These are phyloP conservation scores for Larix sibirica DNA, from an alignment of 83 land plant genomes.

Conservation along the genomic window DNA sequence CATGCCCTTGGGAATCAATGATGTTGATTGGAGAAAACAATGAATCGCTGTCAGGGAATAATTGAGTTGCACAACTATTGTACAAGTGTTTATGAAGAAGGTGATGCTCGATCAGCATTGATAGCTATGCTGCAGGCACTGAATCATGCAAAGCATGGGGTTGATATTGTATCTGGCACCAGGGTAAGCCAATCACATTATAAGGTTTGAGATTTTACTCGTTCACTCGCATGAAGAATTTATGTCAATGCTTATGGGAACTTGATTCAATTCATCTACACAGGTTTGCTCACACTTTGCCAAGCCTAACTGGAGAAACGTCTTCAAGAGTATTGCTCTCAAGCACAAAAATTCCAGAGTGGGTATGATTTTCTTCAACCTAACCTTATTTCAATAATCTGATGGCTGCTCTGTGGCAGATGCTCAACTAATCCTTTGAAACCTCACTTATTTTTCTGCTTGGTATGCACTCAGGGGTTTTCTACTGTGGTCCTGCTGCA, in stretches of 20 bases:
- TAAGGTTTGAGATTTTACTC: not conserved
- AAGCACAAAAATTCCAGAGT: constrained; percentile 33
- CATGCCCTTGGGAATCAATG: not conserved
- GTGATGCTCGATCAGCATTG: constrained; percentile 73
- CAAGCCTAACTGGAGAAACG: constrained; percentile 51
- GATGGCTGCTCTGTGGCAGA: not conserved
- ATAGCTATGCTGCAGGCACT: constrained; percentile 68
- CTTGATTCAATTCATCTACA: not conserved
- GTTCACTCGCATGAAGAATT: not conserved
- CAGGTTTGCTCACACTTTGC: constrained; percentile 59
- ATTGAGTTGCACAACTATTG: constrained; percentile 81
- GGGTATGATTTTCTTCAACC: constrained; percentile 19
- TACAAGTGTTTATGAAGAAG: constrained; percentile 84
- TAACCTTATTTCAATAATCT: not conserved
- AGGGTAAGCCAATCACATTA: constrained; percentile 20
- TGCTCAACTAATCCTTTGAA: not conserved
- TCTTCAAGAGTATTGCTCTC: constrained; percentile 45
- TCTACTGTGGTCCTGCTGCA: constrained; percentile 33
- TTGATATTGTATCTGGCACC: constrained; percentile 74
- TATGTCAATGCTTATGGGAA: not conserved
- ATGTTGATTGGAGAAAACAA: not conserved
- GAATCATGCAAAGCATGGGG: constrained; percentile 68
- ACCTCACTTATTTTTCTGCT: not conserved
- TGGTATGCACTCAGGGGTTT: constrained; percentile 24
- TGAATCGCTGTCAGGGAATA: constrained; percentile 26